Base-by-base conservation (phyloP, 768 basidiomycete species). In the Trametes elegans region DNA sequence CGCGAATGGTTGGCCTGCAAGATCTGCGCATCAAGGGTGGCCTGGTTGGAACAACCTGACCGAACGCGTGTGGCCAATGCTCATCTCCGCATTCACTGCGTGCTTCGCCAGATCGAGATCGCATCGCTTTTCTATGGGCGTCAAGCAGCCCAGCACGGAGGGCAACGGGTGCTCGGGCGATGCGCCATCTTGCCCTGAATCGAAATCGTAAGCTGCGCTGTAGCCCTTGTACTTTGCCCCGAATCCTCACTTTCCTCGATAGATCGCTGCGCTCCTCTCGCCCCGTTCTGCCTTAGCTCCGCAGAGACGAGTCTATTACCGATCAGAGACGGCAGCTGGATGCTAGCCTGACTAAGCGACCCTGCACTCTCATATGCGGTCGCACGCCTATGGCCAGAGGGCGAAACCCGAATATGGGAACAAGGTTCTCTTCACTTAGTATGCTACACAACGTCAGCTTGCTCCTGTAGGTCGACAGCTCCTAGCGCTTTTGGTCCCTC, bases 261-360 rank as follows among this genome's bases (percentile, higher is more conserved):
- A 43, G 13, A 27, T 27, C 24, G 41, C 41, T 27, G 24, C 10
- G 41, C n/a, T 7, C 19, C 41, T 8, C 41, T 32, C 5, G 31
- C 34, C 14, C 13, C 8, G 32, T 44, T 23, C 34, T 34, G 16
- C 31, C 18, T 10, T 23, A 35, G 16, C 23, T 43, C 41, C 24
- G 36, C n/a, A 13, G 36, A 24, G 35, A 24, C 26, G 38, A 16
- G 5, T 24, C 24, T 44, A 42, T 53, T 53, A 53, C 51, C 16
- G 24, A 53, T 44, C 51, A n/a, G 7, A 13, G 19, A n/a, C 40
- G 23, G 49, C 21, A n/a, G 31, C 50, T 21, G 16, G 16, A n/a
- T 18, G 26, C 10, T 8, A 35, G 40, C 32, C 51, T 53, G 42
- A 53, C 51, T 43, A 53, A 53, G 44, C 51, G 28, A 10, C 16